Base-by-base conservation (phyloP, 2,329 filamentous ascomycete species). In the Nannizzia gypsea region DNA sequence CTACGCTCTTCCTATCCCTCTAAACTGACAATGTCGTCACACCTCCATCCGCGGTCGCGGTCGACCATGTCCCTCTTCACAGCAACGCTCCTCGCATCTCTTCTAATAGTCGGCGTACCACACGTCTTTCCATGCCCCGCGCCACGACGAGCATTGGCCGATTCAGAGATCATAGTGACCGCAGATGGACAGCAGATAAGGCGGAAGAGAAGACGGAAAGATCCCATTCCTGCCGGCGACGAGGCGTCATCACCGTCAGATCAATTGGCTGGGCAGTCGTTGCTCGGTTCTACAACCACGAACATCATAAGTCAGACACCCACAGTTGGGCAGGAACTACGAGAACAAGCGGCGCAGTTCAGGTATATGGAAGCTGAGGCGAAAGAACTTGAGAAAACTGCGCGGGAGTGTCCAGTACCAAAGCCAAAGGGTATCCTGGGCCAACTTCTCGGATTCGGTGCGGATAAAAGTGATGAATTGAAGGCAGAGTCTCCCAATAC, bases 21-120 rank as follows among this genome's bases (percentile, higher is more conserved):
- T n/a, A n/a, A 4, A 20, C 13, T 40, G 9, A 24, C 70, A 71
- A 93, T 93, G 88, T 85, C 89, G 68, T 88, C 84, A 44, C 78
- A 92, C 75, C 85, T 99, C 46, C 93, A 99, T 74, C 93, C 93
- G 36, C 86, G 91, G 73, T 97, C 92, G 66, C 86, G 89, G 68
- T 89, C 90, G 77, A 99, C 93, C 67, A 91, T 88, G 60, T 93
- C 90, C 52, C 86, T 99, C 62, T 99, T 99, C 77, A 90, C 90
- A 57, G 89, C 88, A n/a, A 97, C 92, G 0, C 82, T 97, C 59
- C 81, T 89, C 63, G 85, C 90, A 34, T 93, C 88, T 66, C 96
- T 99, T 73, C 82, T 96, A 64, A 91, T 99, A 63, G 93, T 99
- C 58, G 89, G 84, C 31, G 79, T 96, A 50, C 93, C 93, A 22